Base-by-base conservation (phyloP, 352 stramenopile species). In the Pseudoperonospora humuli region DNA sequence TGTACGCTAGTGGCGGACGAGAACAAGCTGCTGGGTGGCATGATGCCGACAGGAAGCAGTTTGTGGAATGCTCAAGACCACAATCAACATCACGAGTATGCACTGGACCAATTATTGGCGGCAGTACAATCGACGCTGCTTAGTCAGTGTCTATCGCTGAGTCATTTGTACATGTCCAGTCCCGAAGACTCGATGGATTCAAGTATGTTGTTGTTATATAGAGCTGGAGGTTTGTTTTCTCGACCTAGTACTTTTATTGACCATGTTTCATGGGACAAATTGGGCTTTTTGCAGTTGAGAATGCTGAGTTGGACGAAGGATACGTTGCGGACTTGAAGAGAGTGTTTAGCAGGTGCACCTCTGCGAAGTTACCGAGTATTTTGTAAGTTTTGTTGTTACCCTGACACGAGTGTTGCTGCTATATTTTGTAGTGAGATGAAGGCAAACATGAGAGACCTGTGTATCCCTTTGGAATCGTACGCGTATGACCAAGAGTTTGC, bases 381-480 rank as follows among this genome's bases (percentile, higher is more conserved):
- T 31, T 4, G 0, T 10, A 18, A 2, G 27, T 27, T 39, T n/a
- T 29, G 8, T n/a, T n/a, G 34, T 25, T 33, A 29, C 31, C n/a
- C 26, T 60, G 14, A 61, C 19, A 7, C 19, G 20, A 21, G n/a
- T 42, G 15, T 27, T 41, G n/a, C 14, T 44, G 3, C 10, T 2
- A 3, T 45, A 6, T 3, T 20, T 57, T 36, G 3, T 19, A 93
- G 80, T 17, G 80, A 93, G 57, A 93, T 93, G 77, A 93, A 90
- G 49, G 40, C 56, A 3, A 86, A 82, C 43, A 86, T 93, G 70
- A 73, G 80, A 36, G 74, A 93, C 8, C 45, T 90, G 36, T 87
- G 75, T 39, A 86, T 93, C 23, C 77, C 80, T 0, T 49, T 93
- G 34, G 80, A 93, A 52, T 76, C 83, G 43, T 93, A 86, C 36